Base-by-base conservation (phyloP, 352 stramenopile species). In the Globisporangium orthogonon region DNA sequence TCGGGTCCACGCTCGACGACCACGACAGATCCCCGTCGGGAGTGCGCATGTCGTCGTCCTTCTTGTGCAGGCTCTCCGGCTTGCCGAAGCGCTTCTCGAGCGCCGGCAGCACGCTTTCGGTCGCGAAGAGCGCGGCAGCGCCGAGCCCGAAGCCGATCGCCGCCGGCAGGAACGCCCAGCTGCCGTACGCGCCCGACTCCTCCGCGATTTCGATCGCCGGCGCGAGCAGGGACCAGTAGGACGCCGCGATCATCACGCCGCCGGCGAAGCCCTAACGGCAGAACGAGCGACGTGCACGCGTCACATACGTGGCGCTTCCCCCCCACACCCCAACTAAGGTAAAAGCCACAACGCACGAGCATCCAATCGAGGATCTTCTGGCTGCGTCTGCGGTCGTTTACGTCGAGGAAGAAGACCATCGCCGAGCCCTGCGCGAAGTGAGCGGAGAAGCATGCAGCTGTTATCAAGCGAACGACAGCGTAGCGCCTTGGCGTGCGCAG, bases 201-300 rank as follows among this genome's bases (percentile, higher is more conserved):
- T 85, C 70, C 0, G 87, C 83, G 49, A 95, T 95, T 58, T 97
- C 89, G 45, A 96, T 91, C 23, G 86, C 72, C 2, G 86, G 86
- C 11, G 84, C 87, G 37, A 96, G 61, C 44, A 97, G 66, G 50
- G 84, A 95, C 86, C 86, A 96, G 62, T 96, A 96, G 9, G 83
- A 94, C 29, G 89, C 89, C 7, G 89, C 88, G 10, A 96, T 71
- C 89, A 97, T 97, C 18, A 97, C 86, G 23, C 89, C 89, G 7
- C 77, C 86, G 3, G 89, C 87, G 66, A 97, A 96, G n/a, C 87
- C 87, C 70, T 85, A 29, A 6, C 7, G 6, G 18, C 23, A 31
- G 4, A 15, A 5, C 5, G 23, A 23, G 23, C 23, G 23, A 23
- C 23, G 23, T 23, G 45, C 45, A n/a, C 2, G 3, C 18, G 45